Evolutionary conservation across 306 rosid genomes (phyloP).

Genomic region (Elaeagnus macrophylla): DNA sequence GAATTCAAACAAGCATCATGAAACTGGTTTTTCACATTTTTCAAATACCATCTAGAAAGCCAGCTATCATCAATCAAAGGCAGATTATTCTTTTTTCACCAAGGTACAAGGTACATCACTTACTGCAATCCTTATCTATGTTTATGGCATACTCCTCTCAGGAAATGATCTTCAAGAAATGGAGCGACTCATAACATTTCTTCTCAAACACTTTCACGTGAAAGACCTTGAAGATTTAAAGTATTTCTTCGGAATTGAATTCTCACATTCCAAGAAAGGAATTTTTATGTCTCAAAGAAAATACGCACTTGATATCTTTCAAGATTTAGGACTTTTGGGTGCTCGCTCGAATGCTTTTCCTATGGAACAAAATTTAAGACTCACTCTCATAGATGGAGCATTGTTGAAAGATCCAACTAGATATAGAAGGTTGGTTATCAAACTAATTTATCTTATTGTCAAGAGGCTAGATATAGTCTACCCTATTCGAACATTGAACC

Average conservation of each 20-base stretch:
- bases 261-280: too few species aligned
- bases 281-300: not conserved
- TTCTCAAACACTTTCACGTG: too few species aligned
- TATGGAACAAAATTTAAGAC: not conserved
- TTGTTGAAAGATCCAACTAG: not conserved
- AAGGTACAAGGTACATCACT: too few species aligned
- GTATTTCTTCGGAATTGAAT: too few species aligned
- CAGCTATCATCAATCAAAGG: not conserved
- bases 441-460: not conserved
- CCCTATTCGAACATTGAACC: too few species aligned
- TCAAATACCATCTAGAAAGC: not conserved
- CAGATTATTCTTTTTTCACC: not conserved
- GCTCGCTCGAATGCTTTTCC: not conserved
- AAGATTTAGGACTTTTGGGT: too few species aligned
- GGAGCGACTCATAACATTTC: not conserved
- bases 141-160: too few species aligned
- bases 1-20: not conserved
- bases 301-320: constrained; percentile 3
- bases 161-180: too few species aligned
- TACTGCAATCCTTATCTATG: too few species aligned
- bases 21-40: not conserved
- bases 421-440: not conserved
- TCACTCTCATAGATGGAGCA: not conserved
- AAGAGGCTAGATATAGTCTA: not conserved
- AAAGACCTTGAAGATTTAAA: too few species aligned